Base-by-base conservation (phyloP, 345 rosid genomes). In the Nasturtium officinale region DNA sequence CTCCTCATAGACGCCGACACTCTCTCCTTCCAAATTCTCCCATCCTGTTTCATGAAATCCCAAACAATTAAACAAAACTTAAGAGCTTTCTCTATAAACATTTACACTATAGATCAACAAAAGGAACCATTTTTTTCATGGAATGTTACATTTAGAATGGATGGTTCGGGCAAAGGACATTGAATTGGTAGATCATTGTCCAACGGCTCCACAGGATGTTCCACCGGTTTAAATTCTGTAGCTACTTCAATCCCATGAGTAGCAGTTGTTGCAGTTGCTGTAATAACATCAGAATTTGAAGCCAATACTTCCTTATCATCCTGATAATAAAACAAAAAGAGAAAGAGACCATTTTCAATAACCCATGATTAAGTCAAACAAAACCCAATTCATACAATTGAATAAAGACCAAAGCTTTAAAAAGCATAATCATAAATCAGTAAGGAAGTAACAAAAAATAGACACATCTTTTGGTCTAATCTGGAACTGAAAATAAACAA, bases 21-120 rank as follows among this genome's bases (percentile, higher is more conserved):
- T 64, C 94, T 79, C 82, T 93, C 96, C 76, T 93, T 93, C 98
- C 98, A 93, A 65, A 90, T 43, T 85, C 96, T 87, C 64, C 97
- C 98, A 77, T 93, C 98, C 98, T 90, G 79, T 64, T 65, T 48
- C 47, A 62, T 58, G 25, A 16, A 51, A 60, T n/a, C 35, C 7
- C 18, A 50, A 26, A 52, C 69, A 38, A 33, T 15, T 12, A 12
- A 58, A 38, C 37, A 75, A 67, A 33, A 13, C 37, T 46, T 28
- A 5, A 60, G 48, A 42, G 25, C 33, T 50, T 61, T 61, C 55
- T 68, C 13, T 51, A 37, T 20, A 5, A 50, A 51, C 2, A 72
- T 25, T 8, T 30, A 54, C 47, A 54, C 26, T 53, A n/a, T 7
- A n/a, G 21, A 46, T 16, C 21, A 64, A 43, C 50, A 20, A 8